A percentile compares a stretch with the other conserved stretches of the same genome.
phyloP scores from a whole-genome alignment of 2,329 filamentous ascomycete genomes.

The Penicillium sp. region DNA sequence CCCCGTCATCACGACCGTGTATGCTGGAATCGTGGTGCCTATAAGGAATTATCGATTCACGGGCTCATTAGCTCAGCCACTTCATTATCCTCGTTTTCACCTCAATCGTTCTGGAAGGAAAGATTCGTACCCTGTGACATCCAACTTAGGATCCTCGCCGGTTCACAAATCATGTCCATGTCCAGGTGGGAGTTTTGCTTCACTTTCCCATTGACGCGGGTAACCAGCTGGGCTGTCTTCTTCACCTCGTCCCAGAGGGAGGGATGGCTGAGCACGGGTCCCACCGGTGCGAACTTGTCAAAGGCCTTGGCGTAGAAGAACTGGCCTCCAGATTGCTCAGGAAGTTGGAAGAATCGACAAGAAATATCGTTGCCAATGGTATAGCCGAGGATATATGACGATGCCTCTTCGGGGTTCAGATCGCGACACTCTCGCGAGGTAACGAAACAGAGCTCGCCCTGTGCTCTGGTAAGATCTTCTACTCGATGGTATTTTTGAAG shows the following conservation, averaged over 20 bases:
- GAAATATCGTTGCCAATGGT: slow-evolving; percentile 30
- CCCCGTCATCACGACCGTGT: slow-evolving; percentile 56
- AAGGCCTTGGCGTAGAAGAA: slow-evolving; percentile 51
- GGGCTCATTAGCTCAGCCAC: too few relatives aligned
- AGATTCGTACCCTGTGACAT: slow-evolving; percentile 35
- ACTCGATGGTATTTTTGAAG: too few relatives aligned
- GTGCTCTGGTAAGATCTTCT: background rate
- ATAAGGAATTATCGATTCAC: too few relatives aligned
- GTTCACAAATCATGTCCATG: slow-evolving; percentile 54
- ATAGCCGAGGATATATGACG: slow-evolving; percentile 16
- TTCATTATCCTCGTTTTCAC: too few relatives aligned
- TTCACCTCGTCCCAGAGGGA: too few relatives aligned
- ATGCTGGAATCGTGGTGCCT: slow-evolving; percentile 52
- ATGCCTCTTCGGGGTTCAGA: slow-evolving; percentile 7
- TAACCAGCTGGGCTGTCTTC: slow-evolving; percentile 18
- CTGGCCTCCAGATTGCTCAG: slow-evolving; percentile 26
- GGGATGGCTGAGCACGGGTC: slow-evolving; percentile 45
- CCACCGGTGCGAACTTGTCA: slow-evolving; percentile 51
- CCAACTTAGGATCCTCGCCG: slow-evolving; percentile 49
- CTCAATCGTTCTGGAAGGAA: too few relatives aligned
- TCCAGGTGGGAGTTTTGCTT: slow-evolving; percentile 46
- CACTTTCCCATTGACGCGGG: slow-evolving; percentile 50
- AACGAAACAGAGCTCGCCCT: slow-evolving; percentile 14
- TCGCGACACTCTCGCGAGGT: slow-evolving; percentile 11
- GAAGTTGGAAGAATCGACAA: slow-evolving; percentile 33